Evolutionary conservation across 805 yeast genomes (phyloP).

Genomic region (Zygosaccharomyces rouxii): DNA sequence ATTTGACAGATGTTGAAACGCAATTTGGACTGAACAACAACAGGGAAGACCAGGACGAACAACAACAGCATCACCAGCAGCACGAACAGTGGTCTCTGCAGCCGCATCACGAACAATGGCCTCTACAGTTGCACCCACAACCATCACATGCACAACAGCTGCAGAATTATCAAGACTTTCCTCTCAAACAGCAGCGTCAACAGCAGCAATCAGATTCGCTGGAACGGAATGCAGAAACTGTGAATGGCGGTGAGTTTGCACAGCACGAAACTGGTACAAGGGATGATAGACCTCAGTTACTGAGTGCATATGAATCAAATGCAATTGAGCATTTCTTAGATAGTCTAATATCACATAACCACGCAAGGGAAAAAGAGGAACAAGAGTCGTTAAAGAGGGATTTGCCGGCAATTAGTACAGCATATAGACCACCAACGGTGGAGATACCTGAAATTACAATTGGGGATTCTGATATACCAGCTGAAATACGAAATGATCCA

Average conservation of each 20-base stretch:
- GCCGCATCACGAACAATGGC: no score
- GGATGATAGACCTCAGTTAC: conserved; percentile 13
- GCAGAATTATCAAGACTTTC: background rate
- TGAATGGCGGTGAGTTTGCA: background rate
- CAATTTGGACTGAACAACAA: background rate
- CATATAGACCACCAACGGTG: conserved; percentile 17
- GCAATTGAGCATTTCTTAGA: conserved; percentile 34
- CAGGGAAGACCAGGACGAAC: background rate
- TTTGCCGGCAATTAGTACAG: background rate
- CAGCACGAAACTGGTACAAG: background rate
- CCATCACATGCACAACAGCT: background rate
- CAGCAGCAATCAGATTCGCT: background rate
- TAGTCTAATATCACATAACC: conserved; percentile 18
- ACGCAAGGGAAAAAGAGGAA: conserved; percentile 4
- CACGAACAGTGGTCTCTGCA: background rate
- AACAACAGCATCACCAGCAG: background rate
- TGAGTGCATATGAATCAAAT: conserved; percentile 33
- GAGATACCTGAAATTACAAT: conserved; percentile 27
- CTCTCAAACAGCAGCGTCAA: background rate
- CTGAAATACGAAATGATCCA: conserved; percentile 18
- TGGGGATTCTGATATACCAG: conserved; percentile 23
- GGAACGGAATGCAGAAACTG: background rate
- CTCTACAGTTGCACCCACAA: background rate
- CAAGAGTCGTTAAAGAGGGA: conserved; percentile 2
- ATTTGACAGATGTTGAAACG: background rate